phyloP scores from a whole-genome alignment of 371 early-diverging fungal species.

The Rozella allomycis region DNA sequence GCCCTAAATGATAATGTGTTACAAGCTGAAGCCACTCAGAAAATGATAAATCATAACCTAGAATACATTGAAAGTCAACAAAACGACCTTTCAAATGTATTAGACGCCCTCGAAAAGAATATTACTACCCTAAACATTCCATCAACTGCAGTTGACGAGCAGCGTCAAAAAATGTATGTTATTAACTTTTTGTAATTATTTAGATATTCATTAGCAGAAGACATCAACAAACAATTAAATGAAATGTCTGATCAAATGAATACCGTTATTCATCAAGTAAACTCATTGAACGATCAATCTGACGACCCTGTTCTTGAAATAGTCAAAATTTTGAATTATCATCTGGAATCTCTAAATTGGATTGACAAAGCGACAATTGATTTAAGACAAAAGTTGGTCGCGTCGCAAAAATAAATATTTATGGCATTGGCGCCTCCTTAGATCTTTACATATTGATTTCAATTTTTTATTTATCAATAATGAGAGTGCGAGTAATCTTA shows the following conservation, averaged over 20 bases:
- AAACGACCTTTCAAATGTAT: slow-evolving; percentile 43
- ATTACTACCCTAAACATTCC: slow-evolving; percentile 5
- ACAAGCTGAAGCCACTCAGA: slow-evolving; percentile 48
- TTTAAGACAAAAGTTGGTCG: slow-evolving; percentile 11
- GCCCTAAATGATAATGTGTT: too few species aligned
- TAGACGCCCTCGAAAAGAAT: slow-evolving; percentile 55
- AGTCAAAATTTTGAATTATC: slow-evolving; percentile 63
- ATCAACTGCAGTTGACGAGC: slow-evolving; percentile 41
- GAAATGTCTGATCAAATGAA: slow-evolving; percentile 53
- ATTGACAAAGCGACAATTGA: slow-evolving; percentile 32
- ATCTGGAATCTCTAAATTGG: slow-evolving; percentile 74
- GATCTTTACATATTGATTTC: too few species aligned
- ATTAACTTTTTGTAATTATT: too few species aligned
- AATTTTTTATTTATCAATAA: too few species aligned
- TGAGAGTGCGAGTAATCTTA: too few species aligned
- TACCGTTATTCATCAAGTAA: slow-evolving; percentile 65
- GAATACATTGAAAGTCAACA: slow-evolving; percentile 69
- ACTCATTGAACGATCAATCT: slow-evolving; percentile 25
- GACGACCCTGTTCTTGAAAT: slow-evolving; percentile 28
- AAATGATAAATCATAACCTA: slow-evolving; percentile 55
- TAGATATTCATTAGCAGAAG: too few species aligned
- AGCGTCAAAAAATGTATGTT: slow-evolving; percentile 60
- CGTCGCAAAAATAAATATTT: too few species aligned
- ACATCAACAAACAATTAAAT: slow-evolving; percentile 59
- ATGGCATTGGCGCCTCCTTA: too few species aligned